Base-by-base conservation (phyloP, 768 basidiomycete species). In the Saitozyma podzolica region DNA sequence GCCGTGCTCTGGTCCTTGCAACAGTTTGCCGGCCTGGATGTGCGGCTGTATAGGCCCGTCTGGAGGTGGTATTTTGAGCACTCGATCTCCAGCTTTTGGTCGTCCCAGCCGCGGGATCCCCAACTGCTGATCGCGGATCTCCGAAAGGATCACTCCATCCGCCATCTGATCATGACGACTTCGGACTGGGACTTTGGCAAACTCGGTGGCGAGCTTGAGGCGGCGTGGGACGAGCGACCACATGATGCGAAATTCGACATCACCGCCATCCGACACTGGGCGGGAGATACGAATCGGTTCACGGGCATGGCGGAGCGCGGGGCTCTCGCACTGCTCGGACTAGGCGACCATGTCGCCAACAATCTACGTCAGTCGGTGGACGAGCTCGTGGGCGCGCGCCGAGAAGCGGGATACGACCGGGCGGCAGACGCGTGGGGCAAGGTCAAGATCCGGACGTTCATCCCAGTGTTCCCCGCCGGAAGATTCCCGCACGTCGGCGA, bases 161-260 rank as follows among this genome's bases (percentile, higher is more conserved):
- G 45, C 9, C 43, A 47, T 9, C 45, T 50, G 8, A 50, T 58
- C 17, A 9, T 58, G 37, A 58, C 57, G 13, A 58, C 57, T 39
- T 58, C 45, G 20, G 57, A 58, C 39, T 58, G 57, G 57, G 57
- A 58, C 40, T 50, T n/a, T 14, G 13, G 40, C 14, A 48, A 48
- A 39, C 8, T 58, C 47, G n/a, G 57, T 11, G n/a, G 29, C 6
- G 45, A 50, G n/a, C 16, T 58, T 11, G 29, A 47, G 16, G 13
- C 45, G 7, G 47, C 43, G 19, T 58, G 57, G 57, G 48, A 58
- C 29, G 43, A 17, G 13, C 57, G 57, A 39, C 13, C 14, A 14
- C 17, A 47, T 8, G 45, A 58, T 29, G 43, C 17, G 13, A 58
- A 58, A 39, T 58, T 58, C 41, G 50, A 37, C 13, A 19, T 58